These are phyloP conservation scores for Mycena maculata DNA, from an alignment of 768 basidiomycete species.

Conservation along the genomic window DNA sequence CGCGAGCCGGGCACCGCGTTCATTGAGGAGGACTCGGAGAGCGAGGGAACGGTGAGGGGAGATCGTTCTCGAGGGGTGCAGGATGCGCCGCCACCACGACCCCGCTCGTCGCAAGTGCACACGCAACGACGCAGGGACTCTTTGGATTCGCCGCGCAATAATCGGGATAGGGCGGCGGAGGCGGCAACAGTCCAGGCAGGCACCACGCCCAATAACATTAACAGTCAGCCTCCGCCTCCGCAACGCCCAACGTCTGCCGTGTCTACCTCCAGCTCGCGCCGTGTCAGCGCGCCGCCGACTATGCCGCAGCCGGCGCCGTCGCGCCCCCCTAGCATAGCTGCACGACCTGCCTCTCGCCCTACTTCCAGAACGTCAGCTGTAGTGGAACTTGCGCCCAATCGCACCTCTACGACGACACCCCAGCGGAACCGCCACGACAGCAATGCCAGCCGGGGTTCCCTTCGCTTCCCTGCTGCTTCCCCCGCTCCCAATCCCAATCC, in stretches of 20 bases:
- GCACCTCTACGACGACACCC: not conserved
- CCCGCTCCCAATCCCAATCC: too few relatives aligned
- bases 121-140: not conserved
- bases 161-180: too few relatives aligned
- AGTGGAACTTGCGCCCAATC: not conserved
- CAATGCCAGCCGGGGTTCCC: not conserved
- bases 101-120: not conserved
- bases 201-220: too few relatives aligned
- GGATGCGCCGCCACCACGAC: not conserved
- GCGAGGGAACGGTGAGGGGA: not conserved
- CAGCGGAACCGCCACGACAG: slow-evolving; percentile 1
- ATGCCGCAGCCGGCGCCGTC: not conserved
- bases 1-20: slow-evolving; percentile 12
- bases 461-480: not conserved
- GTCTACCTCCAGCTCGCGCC: slow-evolving; percentile 7
- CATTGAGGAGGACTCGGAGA: slow-evolving; percentile 16
- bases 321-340: not conserved
- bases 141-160: slow-evolving; percentile 1
- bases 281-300: slow-evolving; percentile 10
- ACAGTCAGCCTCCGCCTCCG: too few relatives aligned
- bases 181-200: too few relatives aligned
- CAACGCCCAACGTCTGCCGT: not conserved
- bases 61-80: not conserved
- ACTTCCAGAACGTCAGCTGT: not conserved
- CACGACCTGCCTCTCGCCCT: not conserved